Conservation (phyloP, 2,329 filamentous ascomycete species). For the Orbilia brochopaga region DNA sequence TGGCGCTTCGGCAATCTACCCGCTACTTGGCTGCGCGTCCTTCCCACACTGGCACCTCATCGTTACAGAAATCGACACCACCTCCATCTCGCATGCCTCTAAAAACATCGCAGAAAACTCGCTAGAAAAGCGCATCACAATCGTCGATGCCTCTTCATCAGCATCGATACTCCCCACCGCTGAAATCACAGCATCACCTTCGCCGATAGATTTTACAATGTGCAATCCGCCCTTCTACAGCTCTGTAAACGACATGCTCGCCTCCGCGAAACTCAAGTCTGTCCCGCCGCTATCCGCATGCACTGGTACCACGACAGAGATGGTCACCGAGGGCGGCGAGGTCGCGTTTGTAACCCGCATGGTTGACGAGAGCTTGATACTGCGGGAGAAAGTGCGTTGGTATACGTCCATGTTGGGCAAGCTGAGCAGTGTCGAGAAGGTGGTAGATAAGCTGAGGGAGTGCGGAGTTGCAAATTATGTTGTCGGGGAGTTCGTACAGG, state of each 20-base stretch:
- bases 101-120: slow-evolving; percentile 18
- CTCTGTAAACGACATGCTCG: slow-evolving; percentile 71
- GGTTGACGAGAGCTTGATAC: slow-evolving; percentile 69
- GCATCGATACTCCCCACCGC: slow-evolving; percentile 20
- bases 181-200: not conserved
- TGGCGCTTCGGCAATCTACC: slow-evolving; percentile 89
- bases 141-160: slow-evolving; percentile 17
- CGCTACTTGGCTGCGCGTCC: slow-evolving; percentile 68
- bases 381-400: slow-evolving; percentile 72
- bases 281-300: slow-evolving; percentile 68
- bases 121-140: slow-evolving; percentile 27
- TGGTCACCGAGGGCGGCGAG: slow-evolving; percentile 83
- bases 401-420: slow-evolving; percentile 93
- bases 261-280: slow-evolving; percentile 70
- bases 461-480: slow-evolving; percentile 76
- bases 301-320: slow-evolving; percentile 78
- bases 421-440: slow-evolving; percentile 68
- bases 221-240: slow-evolving; percentile 94
- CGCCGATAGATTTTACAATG: slow-evolving; percentile 79
- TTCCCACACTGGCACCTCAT: slow-evolving; percentile 31
- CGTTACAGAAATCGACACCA: slow-evolving; percentile 49
- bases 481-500: slow-evolving; percentile 76
- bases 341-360: slow-evolving; percentile 74
- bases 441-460: slow-evolving; percentile 68
- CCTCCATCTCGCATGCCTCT: slow-evolving; percentile 25